Percentiles rank a stretch among this genome's conserved stretches.
Evolutionary conservation across 1,139 yeast species (phyloP).

Genomic region (Eremothecium gossypii): DNA sequence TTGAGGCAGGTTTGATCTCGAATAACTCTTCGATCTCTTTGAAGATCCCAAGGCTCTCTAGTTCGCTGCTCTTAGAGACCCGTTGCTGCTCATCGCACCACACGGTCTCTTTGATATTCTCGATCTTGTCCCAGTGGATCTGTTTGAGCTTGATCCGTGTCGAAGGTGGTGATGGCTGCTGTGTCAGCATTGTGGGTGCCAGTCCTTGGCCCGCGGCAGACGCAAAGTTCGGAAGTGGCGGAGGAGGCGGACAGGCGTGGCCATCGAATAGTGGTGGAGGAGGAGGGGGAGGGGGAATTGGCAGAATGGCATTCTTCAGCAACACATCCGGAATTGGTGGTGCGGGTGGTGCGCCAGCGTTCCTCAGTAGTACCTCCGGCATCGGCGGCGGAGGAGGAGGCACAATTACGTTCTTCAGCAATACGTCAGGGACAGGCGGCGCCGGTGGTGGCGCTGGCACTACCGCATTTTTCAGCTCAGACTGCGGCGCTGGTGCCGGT

Average conservation of each 20-base stretch:
- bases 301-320: neutral
- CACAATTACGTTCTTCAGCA: neutral
- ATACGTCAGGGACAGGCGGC: neutral
- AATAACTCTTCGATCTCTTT: slow-evolving; percentile 73
- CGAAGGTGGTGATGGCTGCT: slow-evolving; percentile 13
- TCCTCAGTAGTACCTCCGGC: slow-evolving; percentile 5
- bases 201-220: slow-evolving; percentile 5
- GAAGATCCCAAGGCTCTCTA: slow-evolving; percentile 57
- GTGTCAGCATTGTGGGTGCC: slow-evolving; percentile 21
- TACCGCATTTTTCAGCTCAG: neutral
- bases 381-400: slow-evolving; percentile 9
- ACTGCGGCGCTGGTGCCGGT: slow-evolving; percentile 15
- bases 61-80: slow-evolving; percentile 27
- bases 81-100: slow-evolving; percentile 46
- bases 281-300: slow-evolving; percentile 1
- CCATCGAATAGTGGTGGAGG: slow-evolving; percentile 1
- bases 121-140: slow-evolving; percentile 90
- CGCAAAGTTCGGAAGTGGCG: neutral
- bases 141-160: slow-evolving; percentile 48
- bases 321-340: neutral
- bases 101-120: slow-evolving; percentile 61
- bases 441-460: neutral
- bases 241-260: slow-evolving; percentile 1
- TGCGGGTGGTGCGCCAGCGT: neutral
- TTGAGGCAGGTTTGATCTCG: slow-evolving; percentile 36